Evolutionary conservation across 257 asterid genomes (phyloP), one percentile per base, ranked within the genome.

Genomic region (Plantago elongata): DNA sequence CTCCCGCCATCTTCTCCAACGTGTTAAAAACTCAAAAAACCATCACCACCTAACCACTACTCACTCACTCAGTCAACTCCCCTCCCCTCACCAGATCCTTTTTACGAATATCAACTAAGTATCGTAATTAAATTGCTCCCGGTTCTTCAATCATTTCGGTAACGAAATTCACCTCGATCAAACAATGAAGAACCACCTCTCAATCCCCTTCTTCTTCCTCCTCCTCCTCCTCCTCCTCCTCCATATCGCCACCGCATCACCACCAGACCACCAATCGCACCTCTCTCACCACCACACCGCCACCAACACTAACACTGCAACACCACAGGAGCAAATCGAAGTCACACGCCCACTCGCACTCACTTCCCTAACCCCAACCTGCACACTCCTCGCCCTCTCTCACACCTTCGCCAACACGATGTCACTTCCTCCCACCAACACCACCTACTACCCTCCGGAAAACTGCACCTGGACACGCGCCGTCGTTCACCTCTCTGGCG

Each of bases 391-490:
- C 13, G 54, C 78, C 65, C 75, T 90, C 71, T 18, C 74, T 73
- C 79, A 83, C 81, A 66, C 62, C 55, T 87, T 87, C 85, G 76
- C 63, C 58, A 52, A 52, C 58, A 52, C 58, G 0, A 17, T 17
- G 3, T 15, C 62, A 15, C 64, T 48, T 72, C 83, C 34, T 29
- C 79, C 58, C 0, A 62, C 77, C 57, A 60, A 77, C 55, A 64
- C 66, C 72, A 46, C 60, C 61, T 91, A 91, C 80, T 78, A 79
- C 34, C 47, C 94, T 12, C 98, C 96, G 12, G 0, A 0, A 11
- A 70, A 84, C 58, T 91, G 98, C 79, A 70, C 74, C 0, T 92
- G 97, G 97, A 60, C 96, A 13, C 66, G 75, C 69, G 94, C 69
- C 37, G 63, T 67, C 47, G 74, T 92, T 29, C 89, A 77, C 17